A percentile compares a stretch with the other conserved stretches of the same genome.
These are phyloP conservation scores for Fusarium chaquense DNA, from an alignment of 2,329 filamentous ascomycete species.

Conservation along the genomic window DNA sequence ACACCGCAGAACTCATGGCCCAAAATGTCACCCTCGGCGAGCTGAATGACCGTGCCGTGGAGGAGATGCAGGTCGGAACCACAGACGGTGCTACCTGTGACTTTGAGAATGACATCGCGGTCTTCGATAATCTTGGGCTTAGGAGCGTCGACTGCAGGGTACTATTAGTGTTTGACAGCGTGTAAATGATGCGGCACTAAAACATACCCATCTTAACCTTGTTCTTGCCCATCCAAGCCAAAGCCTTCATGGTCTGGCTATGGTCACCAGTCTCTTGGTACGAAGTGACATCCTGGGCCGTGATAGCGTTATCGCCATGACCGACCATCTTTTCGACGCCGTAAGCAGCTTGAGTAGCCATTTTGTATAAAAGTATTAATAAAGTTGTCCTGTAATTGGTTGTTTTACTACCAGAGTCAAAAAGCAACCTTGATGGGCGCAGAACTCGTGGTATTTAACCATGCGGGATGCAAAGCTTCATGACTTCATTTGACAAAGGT, in stretches of 20 bases:
- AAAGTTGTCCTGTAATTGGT: neutral
- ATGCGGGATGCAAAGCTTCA: neutral
- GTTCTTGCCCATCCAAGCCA: slow-evolving; percentile 87
- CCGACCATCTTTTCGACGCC: slow-evolving; percentile 75
- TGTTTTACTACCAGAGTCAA: neutral
- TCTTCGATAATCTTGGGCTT: slow-evolving; percentile 80
- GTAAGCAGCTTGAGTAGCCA: slow-evolving; percentile 72
- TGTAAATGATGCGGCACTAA: neutral
- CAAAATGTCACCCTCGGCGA: slow-evolving; percentile 74
- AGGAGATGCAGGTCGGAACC: slow-evolving; percentile 70
- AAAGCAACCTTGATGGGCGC: neutral
- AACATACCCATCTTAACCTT: slow-evolving; percentile 72
- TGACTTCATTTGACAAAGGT: slow-evolving; percentile 17
- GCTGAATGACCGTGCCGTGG: slow-evolving; percentile 67
- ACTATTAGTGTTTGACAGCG: neutral
- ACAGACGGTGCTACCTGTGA: slow-evolving; percentile 73
- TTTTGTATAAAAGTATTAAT: slow-evolving; percentile 3
- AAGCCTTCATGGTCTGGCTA: slow-evolving; percentile 78
- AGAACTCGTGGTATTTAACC: slow-evolving; percentile 17
- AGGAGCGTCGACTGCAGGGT: slow-evolving; percentile 67
- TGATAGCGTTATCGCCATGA: slow-evolving; percentile 73
- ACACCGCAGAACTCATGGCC: slow-evolving; percentile 72
- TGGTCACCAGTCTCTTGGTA: slow-evolving; percentile 63
- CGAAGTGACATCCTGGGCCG: slow-evolving; percentile 76
- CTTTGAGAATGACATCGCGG: slow-evolving; percentile 81